Evolutionary conservation across 129 eudicot genomes (phyloP), one percentile per base, ranked within the genome.

Genomic region (Flaveria sonorensis): DNA sequence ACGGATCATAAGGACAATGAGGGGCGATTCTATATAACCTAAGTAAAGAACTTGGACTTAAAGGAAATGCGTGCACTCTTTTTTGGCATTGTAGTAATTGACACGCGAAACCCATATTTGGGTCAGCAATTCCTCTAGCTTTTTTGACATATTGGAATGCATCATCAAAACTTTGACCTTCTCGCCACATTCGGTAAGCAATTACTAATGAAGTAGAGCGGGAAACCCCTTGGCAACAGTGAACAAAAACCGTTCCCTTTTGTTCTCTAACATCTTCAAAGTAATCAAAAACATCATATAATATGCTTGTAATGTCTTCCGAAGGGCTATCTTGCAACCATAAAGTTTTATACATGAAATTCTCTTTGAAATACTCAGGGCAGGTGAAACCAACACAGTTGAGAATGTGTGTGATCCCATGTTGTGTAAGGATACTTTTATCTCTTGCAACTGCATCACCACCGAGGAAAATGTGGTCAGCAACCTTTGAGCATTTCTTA

Each of bases 171-270:
- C 88, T 89, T 55, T 81, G 92, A 53, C 96, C 92, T 81, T 89
- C 97, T 63, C 95, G 85, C 97, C 97, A 92, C 97, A 92, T 92
- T 19, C 81, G 85, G 70, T 92, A 92, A 30, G 97, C 97, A 68
- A 89, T 89, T 11, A 89, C 97, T 82, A 92, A 81, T 0, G 97
- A 92, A 14, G 97, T 89, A 28, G 97, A 92, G 19, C 97, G 96
- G n/a, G 97, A 92, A 11, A 92, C 96, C 51, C 97, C 97, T 85
- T 92, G 90, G 75, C 96, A 89, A 67, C 97, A 92, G 81, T 92
- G 97, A 48, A 92, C 96, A 72, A 87, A 84, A 48, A 92, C 92
- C 62, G 66, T 82, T 4, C 97, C 97, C 12, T 74, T 59, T 71
- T 92, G 97, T 72, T 89, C 92, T 77, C 95, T 86, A 53, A 92